These are phyloP conservation scores for Eucalyptus pumila DNA, from an alignment of 345 rosid species.

Conservation along the genomic window DNA sequence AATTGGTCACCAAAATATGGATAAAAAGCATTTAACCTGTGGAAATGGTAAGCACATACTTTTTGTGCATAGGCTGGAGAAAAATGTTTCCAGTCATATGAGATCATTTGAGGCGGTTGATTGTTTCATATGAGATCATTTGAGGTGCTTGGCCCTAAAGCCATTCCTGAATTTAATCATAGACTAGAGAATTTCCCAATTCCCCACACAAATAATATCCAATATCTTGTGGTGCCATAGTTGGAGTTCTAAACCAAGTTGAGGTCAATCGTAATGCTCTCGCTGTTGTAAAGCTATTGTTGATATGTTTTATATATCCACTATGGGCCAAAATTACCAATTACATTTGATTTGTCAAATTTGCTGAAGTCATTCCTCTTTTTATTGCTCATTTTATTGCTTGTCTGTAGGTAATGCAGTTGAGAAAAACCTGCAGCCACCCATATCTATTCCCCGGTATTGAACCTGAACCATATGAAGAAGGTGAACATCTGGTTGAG, in stretches of 20 bases:
- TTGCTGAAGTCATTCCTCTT: background rate
- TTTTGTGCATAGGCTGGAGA: background rate
- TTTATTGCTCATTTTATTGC: background rate
- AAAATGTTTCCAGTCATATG: background rate
- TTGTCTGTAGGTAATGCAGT: slow-evolving; percentile 57
- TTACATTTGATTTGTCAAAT: background rate
- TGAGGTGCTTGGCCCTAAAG: background rate
- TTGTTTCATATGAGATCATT: background rate
- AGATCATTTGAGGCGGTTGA: background rate
- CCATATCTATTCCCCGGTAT: slow-evolving; percentile 93
- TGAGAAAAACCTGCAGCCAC: slow-evolving; percentile 90
- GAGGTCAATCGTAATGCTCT: background rate
- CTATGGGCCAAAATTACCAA: background rate
- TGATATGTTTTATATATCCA: background rate
- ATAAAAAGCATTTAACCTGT: background rate
- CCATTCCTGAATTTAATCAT: background rate
- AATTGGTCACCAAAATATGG: background rate
- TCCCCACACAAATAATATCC: background rate
- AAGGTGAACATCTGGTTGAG: slow-evolving; percentile 92
- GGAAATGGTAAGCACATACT: background rate
- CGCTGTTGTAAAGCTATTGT: background rate
- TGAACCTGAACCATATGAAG: slow-evolving; percentile 89
- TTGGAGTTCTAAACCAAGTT: background rate
- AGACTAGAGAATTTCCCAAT: background rate
- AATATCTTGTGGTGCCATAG: background rate